Percentiles rank a stretch among this genome's conserved stretches.
Conservation (phyloP, 2,329 filamentous ascomycete genomes). For the Microdochium trichocladiopsis region DNA sequence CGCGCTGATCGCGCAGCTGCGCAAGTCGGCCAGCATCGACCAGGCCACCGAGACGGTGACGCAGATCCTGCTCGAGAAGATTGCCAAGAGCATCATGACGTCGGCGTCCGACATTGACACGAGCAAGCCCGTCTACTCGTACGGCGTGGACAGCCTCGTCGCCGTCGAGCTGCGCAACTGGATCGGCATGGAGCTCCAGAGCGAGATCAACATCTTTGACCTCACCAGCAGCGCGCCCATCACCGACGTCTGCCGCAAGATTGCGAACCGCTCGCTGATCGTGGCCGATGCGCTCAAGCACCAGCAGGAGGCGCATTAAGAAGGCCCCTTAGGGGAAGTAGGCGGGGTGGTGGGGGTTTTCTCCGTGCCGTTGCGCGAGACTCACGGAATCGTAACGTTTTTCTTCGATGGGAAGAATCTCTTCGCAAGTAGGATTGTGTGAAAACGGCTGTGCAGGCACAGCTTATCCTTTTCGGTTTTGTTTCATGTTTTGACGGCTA, state of each 20-base stretch:
- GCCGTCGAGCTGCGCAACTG: constrained; percentile 27
- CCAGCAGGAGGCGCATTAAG: background rate
- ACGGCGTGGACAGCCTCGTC: constrained; percentile 8
- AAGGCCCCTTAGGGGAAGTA: no score
- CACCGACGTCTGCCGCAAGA: background rate
- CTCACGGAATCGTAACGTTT: no score
- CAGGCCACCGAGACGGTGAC: background rate
- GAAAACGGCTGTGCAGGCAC: no score
- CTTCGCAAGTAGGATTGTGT: no score
- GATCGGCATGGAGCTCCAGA: constrained; percentile 27
- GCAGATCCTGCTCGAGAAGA: background rate
- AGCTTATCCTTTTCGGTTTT: no score
- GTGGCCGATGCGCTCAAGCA: background rate
- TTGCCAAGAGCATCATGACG: constrained; percentile 1
- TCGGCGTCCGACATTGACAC: background rate
- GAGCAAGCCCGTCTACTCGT: background rate
- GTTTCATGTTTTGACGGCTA: no score
- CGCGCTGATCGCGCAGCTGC: background rate
- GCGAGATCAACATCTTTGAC: background rate
- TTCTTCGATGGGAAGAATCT: no score
- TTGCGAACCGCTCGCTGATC: background rate
- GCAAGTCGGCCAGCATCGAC: background rate
- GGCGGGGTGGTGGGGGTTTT: no score
- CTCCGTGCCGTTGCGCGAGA: no score
- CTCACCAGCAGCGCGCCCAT: background rate